phyloP scores from a whole-genome alignment of 2,329 filamentous ascomycete genomes.

The Aspergillus sp. region DNA sequence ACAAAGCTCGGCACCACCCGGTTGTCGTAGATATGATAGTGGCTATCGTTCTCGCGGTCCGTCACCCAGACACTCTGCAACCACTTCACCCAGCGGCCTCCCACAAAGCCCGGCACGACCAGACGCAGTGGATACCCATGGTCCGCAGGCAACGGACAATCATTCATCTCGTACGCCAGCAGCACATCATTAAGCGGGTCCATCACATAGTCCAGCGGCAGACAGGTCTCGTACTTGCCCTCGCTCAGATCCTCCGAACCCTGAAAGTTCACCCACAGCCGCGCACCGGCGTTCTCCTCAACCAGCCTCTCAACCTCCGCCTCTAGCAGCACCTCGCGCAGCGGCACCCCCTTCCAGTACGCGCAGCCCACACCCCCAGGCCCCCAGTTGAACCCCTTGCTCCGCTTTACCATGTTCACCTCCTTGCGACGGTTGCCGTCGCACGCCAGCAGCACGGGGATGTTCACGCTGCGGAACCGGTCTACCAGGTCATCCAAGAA shows the following conservation, averaged over 20 bases:
- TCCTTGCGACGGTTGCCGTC: constrained; percentile 53
- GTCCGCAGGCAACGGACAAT: constrained; percentile 37
- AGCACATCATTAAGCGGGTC: constrained; percentile 49
- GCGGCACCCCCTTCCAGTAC: constrained; percentile 50
- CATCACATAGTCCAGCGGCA: constrained; percentile 50
- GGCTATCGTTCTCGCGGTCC: constrained; percentile 39
- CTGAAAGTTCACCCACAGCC: constrained; percentile 50
- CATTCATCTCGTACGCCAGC: constrained; percentile 45
- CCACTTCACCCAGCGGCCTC: constrained; percentile 44
- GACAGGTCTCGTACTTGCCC: constrained; percentile 49
- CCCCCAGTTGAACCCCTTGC: constrained; percentile 51
- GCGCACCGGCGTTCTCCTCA: constrained; percentile 13
- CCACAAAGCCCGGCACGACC: constrained; percentile 43
- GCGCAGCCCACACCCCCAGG: constrained; percentile 47
- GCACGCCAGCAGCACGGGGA: constrained; percentile 49
- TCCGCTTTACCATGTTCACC: constrained; percentile 49
- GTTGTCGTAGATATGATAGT: constrained; percentile 53
- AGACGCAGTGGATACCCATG: constrained; percentile 45
- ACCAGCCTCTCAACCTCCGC: constrained; percentile 35
- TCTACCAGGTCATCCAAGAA: constrained; percentile 47
- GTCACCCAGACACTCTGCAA: constrained; percentile 39
- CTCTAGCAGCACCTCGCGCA: constrained; percentile 45
- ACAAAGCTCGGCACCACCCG: constrained; percentile 48
- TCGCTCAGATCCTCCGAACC: constrained; percentile 48
- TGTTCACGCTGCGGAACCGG: constrained; percentile 47